A percentile compares a stretch with the other conserved stretches of the same genome.
Evolutionary conservation across 148 eudicot genomes (phyloP).

Genomic region (Chenopodium formosanum): DNA sequence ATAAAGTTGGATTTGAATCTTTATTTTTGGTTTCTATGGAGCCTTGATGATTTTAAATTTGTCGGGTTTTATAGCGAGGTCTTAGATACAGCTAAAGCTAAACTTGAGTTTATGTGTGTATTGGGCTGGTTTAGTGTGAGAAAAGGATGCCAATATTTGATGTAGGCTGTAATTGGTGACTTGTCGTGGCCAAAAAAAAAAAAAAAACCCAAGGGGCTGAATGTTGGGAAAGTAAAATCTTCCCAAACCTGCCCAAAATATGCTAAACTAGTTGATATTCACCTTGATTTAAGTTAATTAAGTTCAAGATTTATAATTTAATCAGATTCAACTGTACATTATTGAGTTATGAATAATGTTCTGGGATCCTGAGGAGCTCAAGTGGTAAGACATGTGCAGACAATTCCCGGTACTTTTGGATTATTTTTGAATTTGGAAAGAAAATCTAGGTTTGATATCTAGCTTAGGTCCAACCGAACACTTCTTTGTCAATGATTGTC

Average conservation of each 20-base stretch:
- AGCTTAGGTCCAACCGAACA: no score
- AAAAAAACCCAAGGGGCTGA: background rate
- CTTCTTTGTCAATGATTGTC: background rate
- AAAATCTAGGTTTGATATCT: no score
- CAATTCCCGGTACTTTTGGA: no score
- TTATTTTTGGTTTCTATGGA: background rate
- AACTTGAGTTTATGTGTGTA: background rate
- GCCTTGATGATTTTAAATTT: background rate
- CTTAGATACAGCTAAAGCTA: background rate
- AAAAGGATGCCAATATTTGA: background rate
- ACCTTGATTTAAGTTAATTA: background rate
- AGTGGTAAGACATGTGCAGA: background rate
- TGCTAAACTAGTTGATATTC: no score
- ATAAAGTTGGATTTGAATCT: constrained; percentile 1
- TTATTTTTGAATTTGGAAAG: no score
- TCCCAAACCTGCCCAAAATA: background rate
- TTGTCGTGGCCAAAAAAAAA: no score
- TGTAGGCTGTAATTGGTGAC: no score
- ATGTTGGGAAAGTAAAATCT: background rate
- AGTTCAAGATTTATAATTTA: background rate
- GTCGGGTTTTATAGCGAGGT: background rate
- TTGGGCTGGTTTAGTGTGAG: background rate
- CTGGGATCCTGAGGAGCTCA: background rate
- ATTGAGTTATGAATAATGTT: background rate
- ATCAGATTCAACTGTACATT: background rate